These are phyloP conservation scores for Neoscytalidium dimidiatum DNA, from an alignment of 2,329 filamentous ascomycete species.

Conservation along the genomic window DNA sequence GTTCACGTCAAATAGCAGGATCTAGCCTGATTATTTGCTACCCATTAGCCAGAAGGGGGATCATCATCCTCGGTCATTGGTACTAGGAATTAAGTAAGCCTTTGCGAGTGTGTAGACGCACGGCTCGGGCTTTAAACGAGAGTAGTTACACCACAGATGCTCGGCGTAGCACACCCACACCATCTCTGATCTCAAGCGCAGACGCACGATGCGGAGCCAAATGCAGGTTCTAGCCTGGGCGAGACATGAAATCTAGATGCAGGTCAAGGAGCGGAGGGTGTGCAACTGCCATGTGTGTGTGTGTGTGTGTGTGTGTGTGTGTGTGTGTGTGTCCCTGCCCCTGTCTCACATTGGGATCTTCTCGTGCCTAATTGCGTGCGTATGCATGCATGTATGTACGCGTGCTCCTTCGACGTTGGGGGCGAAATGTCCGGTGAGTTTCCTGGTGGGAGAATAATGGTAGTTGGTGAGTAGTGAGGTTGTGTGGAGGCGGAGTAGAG, in stretches of 20 bases:
- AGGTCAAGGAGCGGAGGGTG: background rate
- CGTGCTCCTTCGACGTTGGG: background rate
- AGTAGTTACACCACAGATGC: background rate
- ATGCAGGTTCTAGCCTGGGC: slow-evolving; percentile 1
- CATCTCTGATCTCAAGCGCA: background rate
- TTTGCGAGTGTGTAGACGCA: background rate
- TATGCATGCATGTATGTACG: background rate
- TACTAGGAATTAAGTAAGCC: too few relatives aligned
- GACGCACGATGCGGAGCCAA: background rate
- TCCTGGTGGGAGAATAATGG: background rate
- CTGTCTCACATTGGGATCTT: background rate
- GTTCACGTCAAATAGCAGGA: too few relatives aligned
- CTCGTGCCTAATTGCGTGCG: background rate
- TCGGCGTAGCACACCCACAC: background rate
- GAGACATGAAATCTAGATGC: background rate
- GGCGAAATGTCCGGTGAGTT: background rate
- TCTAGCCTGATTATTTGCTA: too few relatives aligned
- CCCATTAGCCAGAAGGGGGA: too few relatives aligned
- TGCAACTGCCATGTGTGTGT: background rate
- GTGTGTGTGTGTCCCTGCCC: background rate
- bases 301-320: background rate
- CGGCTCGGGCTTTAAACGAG: background rate
- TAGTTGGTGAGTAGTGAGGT: background rate
- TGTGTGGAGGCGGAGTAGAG: too few relatives aligned
- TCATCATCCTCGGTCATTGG: too few relatives aligned